Percentiles rank a stretch among this genome's conserved stretches.
Conservation (phyloP, 768 basidiomycete genomes). For the Arthromyces matolae region DNA sequence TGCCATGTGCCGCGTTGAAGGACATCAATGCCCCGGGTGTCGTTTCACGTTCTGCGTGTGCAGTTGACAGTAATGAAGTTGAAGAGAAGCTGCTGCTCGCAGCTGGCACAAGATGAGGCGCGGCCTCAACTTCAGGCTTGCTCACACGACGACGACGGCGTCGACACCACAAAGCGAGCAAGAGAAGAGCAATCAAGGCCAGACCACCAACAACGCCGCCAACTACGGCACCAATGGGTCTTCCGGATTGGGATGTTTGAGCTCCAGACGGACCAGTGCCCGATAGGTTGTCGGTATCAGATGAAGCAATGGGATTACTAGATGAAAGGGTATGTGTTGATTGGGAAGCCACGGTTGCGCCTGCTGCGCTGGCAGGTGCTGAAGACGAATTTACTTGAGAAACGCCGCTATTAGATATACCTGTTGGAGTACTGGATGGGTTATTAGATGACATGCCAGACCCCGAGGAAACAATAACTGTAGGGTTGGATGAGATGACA, state of each 20-base stretch:
- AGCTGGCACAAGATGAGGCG: background rate
- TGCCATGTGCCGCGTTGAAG: slow-evolving; percentile 1
- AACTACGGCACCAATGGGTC: slow-evolving; percentile 10
- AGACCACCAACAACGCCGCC: slow-evolving; percentile 12
- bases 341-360: too few relatives aligned
- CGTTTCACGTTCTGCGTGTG: background rate
- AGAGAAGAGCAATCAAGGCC: background rate
- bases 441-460: too few relatives aligned
- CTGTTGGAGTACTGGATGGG: background rate
- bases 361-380: too few relatives aligned
- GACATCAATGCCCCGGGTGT: background rate
- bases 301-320: too few relatives aligned
- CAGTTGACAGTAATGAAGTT: background rate
- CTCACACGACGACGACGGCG: background rate
- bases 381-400: too few relatives aligned
- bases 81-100: background rate
- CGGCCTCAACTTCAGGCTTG: background rate
- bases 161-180: slow-evolving; percentile 4
- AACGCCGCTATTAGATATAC: too few relatives aligned
- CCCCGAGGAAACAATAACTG: background rate
- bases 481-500: background rate
- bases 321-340: too few relatives aligned
- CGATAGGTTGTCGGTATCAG: too few relatives aligned
- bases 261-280: background rate
- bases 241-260: background rate